These are phyloP conservation scores for Arabidopsis suecica DNA, from an alignment of 345 rosid species.

Conservation along the genomic window DNA sequence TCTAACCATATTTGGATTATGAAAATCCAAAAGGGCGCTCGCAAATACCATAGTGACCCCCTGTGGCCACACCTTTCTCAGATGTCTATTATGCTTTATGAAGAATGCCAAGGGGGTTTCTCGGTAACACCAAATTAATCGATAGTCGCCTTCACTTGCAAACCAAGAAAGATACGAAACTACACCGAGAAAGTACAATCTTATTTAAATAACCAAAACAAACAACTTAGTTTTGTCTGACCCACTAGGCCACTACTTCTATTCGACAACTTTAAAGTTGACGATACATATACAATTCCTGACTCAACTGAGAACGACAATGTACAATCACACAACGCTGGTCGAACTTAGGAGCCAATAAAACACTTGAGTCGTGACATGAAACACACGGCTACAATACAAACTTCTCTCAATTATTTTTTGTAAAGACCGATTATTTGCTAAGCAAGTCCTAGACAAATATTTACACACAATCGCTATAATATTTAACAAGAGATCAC, in stretches of 20 bases:
- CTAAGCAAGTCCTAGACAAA: not conserved
- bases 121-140: not conserved
- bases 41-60: not conserved
- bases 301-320: not conserved
- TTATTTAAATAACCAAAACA: not conserved
- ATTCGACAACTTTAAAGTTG: not conserved
- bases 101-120: conserved; percentile 5
- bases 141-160: conserved; percentile 36
- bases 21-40: not conserved
- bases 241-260: conserved; percentile 25
- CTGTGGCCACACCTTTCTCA: not conserved
- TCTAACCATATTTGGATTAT: conserved; percentile 20
- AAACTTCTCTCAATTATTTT: not conserved
- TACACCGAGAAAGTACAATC: conserved; percentile 6
- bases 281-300: not conserved
- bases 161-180: conserved; percentile 22
- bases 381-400: conserved; percentile 5
- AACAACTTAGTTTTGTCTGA: conserved; percentile 23
- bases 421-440: not conserved
- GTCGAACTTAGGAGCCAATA: not conserved
- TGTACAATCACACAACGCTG: not conserved
- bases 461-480: not conserved
- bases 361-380: not conserved
- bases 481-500: not conserved
- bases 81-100: not conserved